Conservation (phyloP, 305 asterid genomes). For the Ilex paraguariensis region DNA sequence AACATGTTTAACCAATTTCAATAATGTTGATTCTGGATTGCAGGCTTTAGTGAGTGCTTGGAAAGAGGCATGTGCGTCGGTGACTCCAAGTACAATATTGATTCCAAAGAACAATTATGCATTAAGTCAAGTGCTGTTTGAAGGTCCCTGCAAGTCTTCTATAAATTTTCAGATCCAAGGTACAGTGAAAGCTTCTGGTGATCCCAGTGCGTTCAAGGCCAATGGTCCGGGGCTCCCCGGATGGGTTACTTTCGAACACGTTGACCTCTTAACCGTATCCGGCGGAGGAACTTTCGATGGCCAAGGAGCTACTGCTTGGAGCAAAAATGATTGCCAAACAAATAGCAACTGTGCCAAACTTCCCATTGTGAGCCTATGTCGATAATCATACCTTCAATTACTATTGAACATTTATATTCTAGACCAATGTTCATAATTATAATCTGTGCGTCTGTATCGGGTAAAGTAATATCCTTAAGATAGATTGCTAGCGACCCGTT, state of each 20-base stretch:
- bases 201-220: slow-evolving; percentile 9
- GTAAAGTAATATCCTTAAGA: too few species aligned
- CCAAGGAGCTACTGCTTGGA: slow-evolving; percentile 17
- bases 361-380: slow-evolving; percentile 6
- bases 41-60: slow-evolving; percentile 21
- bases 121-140: slow-evolving; percentile 11
- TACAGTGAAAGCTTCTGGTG: slow-evolving; percentile 30
- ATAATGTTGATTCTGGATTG: not conserved
- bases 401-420: not conserved
- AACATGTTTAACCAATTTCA: not conserved
- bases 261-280: slow-evolving; percentile 10
- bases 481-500: too few species aligned
- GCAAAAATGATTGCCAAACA: slow-evolving; percentile 8
- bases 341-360: slow-evolving; percentile 1
- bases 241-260: slow-evolving; percentile 9
- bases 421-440: not conserved
- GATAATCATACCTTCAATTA: not conserved
- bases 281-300: slow-evolving; percentile 20
- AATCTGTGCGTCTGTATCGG: too few species aligned
- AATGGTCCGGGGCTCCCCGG: not conserved
- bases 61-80: slow-evolving; percentile 19
- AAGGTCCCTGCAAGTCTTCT: slow-evolving; percentile 16
- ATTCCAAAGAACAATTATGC: slow-evolving; percentile 18
- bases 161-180: slow-evolving; percentile 14
- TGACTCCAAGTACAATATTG: slow-evolving; percentile 12